A percentile compares a stretch with the other conserved stretches of the same genome.
Conservation (phyloP, 331 rosid genomes). For the Pyracantha coccinea region DNA sequence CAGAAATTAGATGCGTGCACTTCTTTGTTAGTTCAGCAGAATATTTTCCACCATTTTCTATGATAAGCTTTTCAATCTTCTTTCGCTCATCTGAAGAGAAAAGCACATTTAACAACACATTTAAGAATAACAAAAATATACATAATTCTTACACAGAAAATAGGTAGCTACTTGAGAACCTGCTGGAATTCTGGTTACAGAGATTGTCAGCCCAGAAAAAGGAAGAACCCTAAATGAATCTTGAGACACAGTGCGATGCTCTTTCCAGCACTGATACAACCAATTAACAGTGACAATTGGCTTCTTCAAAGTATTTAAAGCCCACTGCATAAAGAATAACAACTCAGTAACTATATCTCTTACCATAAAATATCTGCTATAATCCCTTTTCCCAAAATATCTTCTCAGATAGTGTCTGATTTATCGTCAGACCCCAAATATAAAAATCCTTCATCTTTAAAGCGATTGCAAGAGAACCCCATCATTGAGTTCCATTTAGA, state of each 20-base stretch:
- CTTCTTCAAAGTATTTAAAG: constrained; percentile 79
- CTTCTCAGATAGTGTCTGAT: constrained; percentile 2
- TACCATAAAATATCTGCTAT: constrained; percentile 1
- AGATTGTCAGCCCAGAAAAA: constrained; percentile 79
- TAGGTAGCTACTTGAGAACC: constrained; percentile 40
- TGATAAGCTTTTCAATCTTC: constrained; percentile 59
- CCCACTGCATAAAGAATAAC: constrained; percentile 65
- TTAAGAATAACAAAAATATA: constrained; percentile 8
- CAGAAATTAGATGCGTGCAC: constrained; percentile 88
- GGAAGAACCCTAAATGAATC: constrained; percentile 85
- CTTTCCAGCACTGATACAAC: constrained; percentile 87
- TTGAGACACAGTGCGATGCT: constrained; percentile 90
- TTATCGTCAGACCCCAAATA: not conserved
- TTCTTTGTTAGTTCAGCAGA: constrained; percentile 75
- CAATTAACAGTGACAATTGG: constrained; percentile 78
- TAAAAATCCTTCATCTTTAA: not conserved
- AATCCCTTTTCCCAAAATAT: not conserved
- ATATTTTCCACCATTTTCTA: constrained; percentile 84
- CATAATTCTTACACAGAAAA: constrained; percentile 12
- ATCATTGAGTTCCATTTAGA: not conserved
- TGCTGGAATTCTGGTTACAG: constrained; percentile 75
- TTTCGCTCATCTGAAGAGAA: constrained; percentile 65
- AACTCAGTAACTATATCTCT: constrained; percentile 13
- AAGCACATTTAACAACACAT: constrained; percentile 25
- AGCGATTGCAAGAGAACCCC: constrained; percentile 1